A percentile compares a stretch with the other conserved stretches of the same genome.
Evolutionary conservation across 75 land plant genomes (phyloP).

Genomic region (Picea glauca): DNA sequence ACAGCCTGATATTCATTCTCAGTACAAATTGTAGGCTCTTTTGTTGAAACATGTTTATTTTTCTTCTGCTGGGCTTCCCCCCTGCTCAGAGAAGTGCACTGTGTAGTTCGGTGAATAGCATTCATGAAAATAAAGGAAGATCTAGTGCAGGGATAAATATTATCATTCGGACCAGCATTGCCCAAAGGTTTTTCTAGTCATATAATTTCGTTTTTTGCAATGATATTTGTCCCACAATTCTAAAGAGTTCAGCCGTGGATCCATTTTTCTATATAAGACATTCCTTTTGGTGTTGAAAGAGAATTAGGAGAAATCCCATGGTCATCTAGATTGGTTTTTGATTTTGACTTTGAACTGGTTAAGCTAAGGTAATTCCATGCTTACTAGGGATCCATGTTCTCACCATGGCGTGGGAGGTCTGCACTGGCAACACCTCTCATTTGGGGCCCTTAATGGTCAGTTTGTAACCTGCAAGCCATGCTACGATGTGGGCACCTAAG

Average conservation of each 20-base stretch:
- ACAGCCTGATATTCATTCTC: too few species aligned
- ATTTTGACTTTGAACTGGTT: too few species aligned
- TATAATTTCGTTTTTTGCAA: neutral
- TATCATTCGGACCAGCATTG: neutral
- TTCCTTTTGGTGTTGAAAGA: too few species aligned
- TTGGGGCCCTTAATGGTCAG: neutral
- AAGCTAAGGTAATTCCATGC: too few species aligned
- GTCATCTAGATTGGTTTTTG: too few species aligned
- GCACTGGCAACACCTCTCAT: too few species aligned
- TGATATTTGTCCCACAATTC: neutral
- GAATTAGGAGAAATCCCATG: too few species aligned
- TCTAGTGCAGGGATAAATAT: neutral
- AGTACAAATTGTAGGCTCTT: neutral
- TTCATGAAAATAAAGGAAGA: neutral
- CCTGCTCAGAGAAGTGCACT: neutral
- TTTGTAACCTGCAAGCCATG: too few species aligned
- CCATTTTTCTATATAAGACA: neutral
- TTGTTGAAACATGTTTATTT: neutral
- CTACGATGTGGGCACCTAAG: neutral
- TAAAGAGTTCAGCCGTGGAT: neutral
- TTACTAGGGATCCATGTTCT: too few species aligned
- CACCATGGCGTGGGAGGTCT: too few species aligned
- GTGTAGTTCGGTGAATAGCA: neutral
- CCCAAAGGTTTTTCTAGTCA: neutral
- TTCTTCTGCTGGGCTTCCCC: neutral